Percentiles rank a stretch among this genome's conserved stretches.
These are phyloP conservation scores for Fusarium foetens DNA, from an alignment of 2,329 filamentous ascomycete genomes.

Conservation along the genomic window DNA sequence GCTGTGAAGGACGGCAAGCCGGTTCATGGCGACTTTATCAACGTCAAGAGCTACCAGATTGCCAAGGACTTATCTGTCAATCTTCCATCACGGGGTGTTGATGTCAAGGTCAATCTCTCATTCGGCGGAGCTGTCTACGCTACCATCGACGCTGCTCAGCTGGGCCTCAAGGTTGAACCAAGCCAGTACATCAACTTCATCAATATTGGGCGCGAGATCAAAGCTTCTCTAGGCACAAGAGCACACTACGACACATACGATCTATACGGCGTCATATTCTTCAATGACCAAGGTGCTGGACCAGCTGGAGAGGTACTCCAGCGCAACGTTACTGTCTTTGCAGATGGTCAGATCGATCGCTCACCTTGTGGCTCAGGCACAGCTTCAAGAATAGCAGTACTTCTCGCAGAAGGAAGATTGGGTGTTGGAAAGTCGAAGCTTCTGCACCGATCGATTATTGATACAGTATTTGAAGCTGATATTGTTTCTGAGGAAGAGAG, in stretches of 20 bases:
- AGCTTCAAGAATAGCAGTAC: slow-evolving; percentile 30
- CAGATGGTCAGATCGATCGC: slow-evolving; percentile 43
- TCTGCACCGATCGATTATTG: slow-evolving; percentile 25
- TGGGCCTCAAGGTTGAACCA: slow-evolving; percentile 21
- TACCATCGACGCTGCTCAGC: slow-evolving; percentile 9
- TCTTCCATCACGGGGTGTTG: not conserved
- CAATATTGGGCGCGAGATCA: slow-evolving; percentile 32
- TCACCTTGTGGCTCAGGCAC: slow-evolving; percentile 44
- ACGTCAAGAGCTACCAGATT: slow-evolving; percentile 33
- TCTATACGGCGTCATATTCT: slow-evolving; percentile 31
- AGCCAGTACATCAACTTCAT: slow-evolving; percentile 19
- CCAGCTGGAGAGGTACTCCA: not conserved
- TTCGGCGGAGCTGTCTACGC: slow-evolving; percentile 35
- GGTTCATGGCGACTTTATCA: slow-evolving; percentile 29
- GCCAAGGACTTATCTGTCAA: not conserved
- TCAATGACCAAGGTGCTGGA: not conserved
- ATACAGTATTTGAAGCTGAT: slow-evolving; percentile 19
- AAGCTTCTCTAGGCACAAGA: slow-evolving; percentile 6
- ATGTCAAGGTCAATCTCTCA: not conserved
- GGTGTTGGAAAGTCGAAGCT: not conserved
- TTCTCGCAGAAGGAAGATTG: slow-evolving; percentile 3
- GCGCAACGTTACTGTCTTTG: slow-evolving; percentile 41
- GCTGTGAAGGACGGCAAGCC: not conserved
- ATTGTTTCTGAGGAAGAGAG: slow-evolving; percentile 18
- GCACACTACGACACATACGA: slow-evolving; percentile 20